Percentiles rank a stretch among this genome's conserved stretches.
These are phyloP conservation scores for Fusarium papillatum DNA, from an alignment of 2,329 filamentous ascomycete genomes.

Conservation along the genomic window DNA sequence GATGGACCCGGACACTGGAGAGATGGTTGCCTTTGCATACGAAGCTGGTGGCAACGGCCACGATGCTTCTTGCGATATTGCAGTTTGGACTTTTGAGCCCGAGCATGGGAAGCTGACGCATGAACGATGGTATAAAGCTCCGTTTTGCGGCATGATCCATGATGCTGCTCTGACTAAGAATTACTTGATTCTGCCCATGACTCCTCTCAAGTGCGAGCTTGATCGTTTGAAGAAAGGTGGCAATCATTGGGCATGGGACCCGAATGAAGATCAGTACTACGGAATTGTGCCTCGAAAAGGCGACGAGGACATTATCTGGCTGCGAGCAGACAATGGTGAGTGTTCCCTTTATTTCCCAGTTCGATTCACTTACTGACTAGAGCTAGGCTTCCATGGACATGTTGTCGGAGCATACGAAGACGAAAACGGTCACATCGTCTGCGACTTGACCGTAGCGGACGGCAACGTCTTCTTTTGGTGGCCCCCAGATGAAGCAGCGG, in stretches of 20 bases:
- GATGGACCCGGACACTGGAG: slow-evolving; percentile 1
- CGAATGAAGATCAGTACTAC: slow-evolving; percentile 3
- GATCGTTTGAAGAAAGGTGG: slow-evolving; percentile 13
- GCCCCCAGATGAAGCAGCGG: neutral
- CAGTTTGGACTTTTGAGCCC: slow-evolving; percentile 1
- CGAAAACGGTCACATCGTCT: slow-evolving; percentile 17
- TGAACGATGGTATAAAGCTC: slow-evolving; percentile 18
- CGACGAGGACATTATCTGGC: slow-evolving; percentile 12
- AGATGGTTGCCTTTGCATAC: slow-evolving; percentile 12
- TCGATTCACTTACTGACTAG: neutral
- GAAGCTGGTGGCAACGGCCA: slow-evolving; percentile 17
- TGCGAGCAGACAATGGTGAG: slow-evolving; percentile 19
- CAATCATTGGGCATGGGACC: slow-evolving; percentile 24
- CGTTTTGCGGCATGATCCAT: slow-evolving; percentile 24
- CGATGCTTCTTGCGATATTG: slow-evolving; percentile 7
- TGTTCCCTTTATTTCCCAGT: rapidly evolving
- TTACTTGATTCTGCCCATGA: slow-evolving; percentile 22
- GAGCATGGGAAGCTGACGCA: slow-evolving; percentile 4
- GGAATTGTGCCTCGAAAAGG: slow-evolving; percentile 15
- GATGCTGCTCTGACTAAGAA: slow-evolving; percentile 22
- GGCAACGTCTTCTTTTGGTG: slow-evolving; percentile 30
- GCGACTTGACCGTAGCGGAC: slow-evolving; percentile 21
- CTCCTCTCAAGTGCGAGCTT: slow-evolving; percentile 4
- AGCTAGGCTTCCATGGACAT: slow-evolving; percentile 22
- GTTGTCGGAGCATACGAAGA: slow-evolving; percentile 27